Percentiles rank a stretch among this genome's conserved stretches.
Conservation (phyloP, 169 alveolate genomes). For the Eimeria sp. region DNA sequence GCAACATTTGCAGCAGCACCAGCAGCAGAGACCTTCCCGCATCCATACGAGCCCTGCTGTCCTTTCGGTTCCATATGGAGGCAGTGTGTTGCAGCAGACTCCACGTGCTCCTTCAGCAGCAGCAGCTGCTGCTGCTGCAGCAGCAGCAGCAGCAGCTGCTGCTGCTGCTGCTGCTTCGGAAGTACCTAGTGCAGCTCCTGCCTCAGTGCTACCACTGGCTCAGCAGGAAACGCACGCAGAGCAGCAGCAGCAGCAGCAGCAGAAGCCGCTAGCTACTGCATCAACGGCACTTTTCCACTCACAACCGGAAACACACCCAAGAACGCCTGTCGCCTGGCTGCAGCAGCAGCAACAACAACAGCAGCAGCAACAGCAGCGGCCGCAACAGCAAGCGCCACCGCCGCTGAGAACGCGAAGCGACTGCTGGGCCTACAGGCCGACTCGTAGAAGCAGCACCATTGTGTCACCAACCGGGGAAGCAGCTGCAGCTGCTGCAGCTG, state of each 20-base stretch:
- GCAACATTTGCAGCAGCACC: slow-evolving; percentile 40
- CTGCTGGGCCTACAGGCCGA: not conserved
- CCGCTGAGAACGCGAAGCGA: slow-evolving; percentile 25
- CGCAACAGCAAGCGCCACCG: slow-evolving; percentile 26
- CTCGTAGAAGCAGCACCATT: slow-evolving; percentile 22
- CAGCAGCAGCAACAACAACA: not conserved
- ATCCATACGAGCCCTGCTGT: slow-evolving; percentile 49
- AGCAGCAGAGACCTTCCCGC: slow-evolving; percentile 10
- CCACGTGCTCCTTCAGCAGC: slow-evolving; percentile 21
- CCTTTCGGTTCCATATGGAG: not conserved
- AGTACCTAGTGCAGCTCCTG: slow-evolving; percentile 13
- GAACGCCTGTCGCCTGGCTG: too few relatives aligned
- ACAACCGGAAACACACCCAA: too few relatives aligned
- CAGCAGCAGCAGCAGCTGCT: slow-evolving; percentile 27
- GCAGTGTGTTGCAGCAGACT: slow-evolving; percentile 1
- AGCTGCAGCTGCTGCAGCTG: slow-evolving; percentile 30
- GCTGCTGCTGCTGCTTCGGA: slow-evolving; percentile 48
- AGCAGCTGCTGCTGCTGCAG: slow-evolving; percentile 28
- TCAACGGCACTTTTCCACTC: not conserved
- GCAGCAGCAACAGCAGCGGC: slow-evolving; percentile 45
- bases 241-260: slow-evolving; percentile 41
- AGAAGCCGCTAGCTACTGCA: slow-evolving; percentile 1
- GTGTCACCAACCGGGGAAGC: not conserved
- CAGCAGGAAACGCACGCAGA: not conserved
- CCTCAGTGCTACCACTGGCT: not conserved